phyloP scores from a whole-genome alignment of 2,329 filamentous ascomycete species.

The Cylindrodendrum hubeiense region DNA sequence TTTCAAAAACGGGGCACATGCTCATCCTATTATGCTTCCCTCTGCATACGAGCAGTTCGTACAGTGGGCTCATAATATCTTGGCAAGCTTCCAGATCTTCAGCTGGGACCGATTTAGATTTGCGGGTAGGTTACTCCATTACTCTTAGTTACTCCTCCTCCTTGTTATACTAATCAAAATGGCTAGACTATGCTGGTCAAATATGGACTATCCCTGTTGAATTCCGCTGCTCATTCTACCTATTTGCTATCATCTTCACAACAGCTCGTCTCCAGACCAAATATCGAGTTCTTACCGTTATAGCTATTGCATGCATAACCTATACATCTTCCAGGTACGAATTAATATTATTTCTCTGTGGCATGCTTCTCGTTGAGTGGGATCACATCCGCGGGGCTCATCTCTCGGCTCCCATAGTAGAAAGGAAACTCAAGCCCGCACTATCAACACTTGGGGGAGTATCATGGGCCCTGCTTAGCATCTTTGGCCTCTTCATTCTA shows the following conservation, averaged over 20 bases:
- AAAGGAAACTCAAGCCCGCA: constrained; percentile 24
- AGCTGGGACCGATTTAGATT: no score
- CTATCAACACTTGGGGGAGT: constrained; percentile 29
- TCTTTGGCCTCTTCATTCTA: constrained; percentile 65
- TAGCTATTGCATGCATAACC: constrained; percentile 56
- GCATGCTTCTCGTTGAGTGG: constrained; percentile 67
- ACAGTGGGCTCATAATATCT: constrained; percentile 53
- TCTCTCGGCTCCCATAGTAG: constrained; percentile 23
- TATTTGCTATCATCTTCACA: constrained; percentile 66
- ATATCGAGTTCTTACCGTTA: constrained; percentile 58
- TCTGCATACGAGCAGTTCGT: constrained; percentile 54
- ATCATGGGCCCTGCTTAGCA: constrained; percentile 57
- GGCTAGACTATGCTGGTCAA: constrained; percentile 65
- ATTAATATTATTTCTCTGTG: constrained; percentile 66
- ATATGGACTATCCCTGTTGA: constrained; percentile 74
- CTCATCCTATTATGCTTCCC: constrained; percentile 56
- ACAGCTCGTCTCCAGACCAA: constrained; percentile 59
- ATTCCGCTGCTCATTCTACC: constrained; percentile 68
- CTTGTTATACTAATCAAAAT: constrained; percentile 33
- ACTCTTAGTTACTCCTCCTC: neutral
- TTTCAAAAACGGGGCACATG: constrained; percentile 62
- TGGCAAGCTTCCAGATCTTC: no score
- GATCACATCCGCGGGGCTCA: constrained; percentile 64
- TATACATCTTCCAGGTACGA: constrained; percentile 66
- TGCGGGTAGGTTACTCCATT: constrained; percentile 43